Evolutionary conservation across 768 basidiomycete species (phyloP).

Genomic region (Phaeotremella skinneri): DNA sequence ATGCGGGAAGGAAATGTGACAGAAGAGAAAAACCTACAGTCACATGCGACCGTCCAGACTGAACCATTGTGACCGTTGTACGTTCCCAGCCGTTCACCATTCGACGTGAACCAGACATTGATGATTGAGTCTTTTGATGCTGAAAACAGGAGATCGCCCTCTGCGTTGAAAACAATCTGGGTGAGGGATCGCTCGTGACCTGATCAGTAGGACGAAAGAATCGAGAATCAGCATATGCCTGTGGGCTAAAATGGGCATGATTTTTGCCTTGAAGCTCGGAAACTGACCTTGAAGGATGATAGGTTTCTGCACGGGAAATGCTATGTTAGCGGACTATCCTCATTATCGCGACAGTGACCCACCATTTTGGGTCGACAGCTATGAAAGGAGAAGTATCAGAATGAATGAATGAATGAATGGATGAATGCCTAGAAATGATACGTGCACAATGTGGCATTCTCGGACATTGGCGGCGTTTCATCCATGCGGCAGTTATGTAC

Average conservation of each 20-base stretch:
- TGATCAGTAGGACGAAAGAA: too few relatives aligned
- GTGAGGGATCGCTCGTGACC: slow-evolving; percentile 97
- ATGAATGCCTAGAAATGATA: not conserved
- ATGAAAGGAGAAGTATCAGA: not conserved
- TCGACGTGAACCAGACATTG: slow-evolving; percentile 96
- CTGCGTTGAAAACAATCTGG: slow-evolving; percentile 94
- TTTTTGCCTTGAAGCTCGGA: not conserved
- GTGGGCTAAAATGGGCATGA: slow-evolving; percentile 9
- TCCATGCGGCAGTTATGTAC: not conserved
- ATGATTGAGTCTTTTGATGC: slow-evolving; percentile 93
- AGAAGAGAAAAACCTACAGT: slow-evolving; percentile 64
- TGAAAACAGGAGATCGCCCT: slow-evolving; percentile 93
- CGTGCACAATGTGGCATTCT: slow-evolving; percentile 18
- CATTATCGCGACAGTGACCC: slow-evolving; percentile 1
- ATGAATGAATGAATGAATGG: not conserved
- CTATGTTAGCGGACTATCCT: not conserved
- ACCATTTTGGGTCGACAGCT: slow-evolving; percentile 17
- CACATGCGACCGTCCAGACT: slow-evolving; percentile 94
- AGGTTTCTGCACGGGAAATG: slow-evolving; percentile 58
- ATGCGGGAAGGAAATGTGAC: not conserved
- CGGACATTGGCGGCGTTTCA: slow-evolving; percentile 1
- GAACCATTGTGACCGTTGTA: slow-evolving; percentile 94
- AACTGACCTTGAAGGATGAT: slow-evolving; percentile 68
- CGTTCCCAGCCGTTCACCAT: slow-evolving; percentile 94
- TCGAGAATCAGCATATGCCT: slow-evolving; percentile 15